These are phyloP conservation scores for Phialemoniopsis sp. DNA, from an alignment of 2,329 filamentous ascomycete species.

Conservation along the genomic window DNA sequence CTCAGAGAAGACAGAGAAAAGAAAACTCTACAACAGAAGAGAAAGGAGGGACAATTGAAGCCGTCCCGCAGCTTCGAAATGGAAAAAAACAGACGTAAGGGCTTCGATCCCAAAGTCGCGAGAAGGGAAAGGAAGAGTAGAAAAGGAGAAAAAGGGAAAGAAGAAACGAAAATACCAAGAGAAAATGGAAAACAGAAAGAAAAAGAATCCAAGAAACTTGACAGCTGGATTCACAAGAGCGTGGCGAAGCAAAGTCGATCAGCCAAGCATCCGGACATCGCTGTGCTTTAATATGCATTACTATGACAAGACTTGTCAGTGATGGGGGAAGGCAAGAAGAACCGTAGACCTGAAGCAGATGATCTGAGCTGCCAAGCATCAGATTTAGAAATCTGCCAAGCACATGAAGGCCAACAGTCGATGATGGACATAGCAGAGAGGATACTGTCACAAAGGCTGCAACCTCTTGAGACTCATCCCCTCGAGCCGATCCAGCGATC, in stretches of 20 bases:
- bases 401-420: no score
- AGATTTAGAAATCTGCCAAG: conserved; percentile 8
- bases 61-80: conserved; percentile 30
- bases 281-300: conserved; percentile 24
- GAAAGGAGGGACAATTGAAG: conserved; percentile 20
- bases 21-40: conserved; percentile 12
- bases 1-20: conserved; percentile 9
- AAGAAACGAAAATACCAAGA: conserved; percentile 7
- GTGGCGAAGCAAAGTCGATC: no score
- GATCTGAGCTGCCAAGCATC: conserved; percentile 1
- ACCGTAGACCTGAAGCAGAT: conserved; percentile 9
- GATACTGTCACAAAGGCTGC: no score
- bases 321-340: conserved; percentile 11
- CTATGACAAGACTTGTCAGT: conserved; percentile 11
- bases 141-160: conserved; percentile 10
- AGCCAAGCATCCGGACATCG: conserved; percentile 5
- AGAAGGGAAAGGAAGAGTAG: conserved; percentile 13
- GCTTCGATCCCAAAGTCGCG: conserved; percentile 13
- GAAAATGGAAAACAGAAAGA: conserved; percentile 10
- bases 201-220: conserved; percentile 12
- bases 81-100: conserved; percentile 16
- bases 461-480: no score
- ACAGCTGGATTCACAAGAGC: no score
- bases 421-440: no score
- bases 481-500: no score